phyloP scores from a whole-genome alignment of 768 basidiomycete species.

The Tylopilus felleus region DNA sequence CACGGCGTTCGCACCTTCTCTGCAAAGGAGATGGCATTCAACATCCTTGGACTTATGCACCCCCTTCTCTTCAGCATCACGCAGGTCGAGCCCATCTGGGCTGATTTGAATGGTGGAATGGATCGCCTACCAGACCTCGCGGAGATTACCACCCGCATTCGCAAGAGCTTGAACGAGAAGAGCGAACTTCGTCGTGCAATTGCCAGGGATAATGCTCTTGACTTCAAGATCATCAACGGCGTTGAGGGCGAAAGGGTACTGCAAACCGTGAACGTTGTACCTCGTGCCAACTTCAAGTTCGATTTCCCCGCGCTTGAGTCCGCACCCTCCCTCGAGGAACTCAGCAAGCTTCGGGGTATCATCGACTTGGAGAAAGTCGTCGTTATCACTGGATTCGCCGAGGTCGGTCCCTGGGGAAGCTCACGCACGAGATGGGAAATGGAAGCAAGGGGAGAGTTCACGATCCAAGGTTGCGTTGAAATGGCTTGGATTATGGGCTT shows the following conservation, averaged over 20 bases:
- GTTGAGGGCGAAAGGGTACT: slow-evolving; percentile 89
- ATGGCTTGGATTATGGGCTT: slow-evolving; percentile 99
- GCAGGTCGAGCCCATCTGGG: slow-evolving; percentile 99
- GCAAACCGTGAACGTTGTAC: slow-evolving; percentile 88
- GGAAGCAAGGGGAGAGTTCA: slow-evolving; percentile 96
- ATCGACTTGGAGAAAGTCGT: slow-evolving; percentile 95
- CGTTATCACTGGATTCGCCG: slow-evolving; percentile 95
- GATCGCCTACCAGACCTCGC: slow-evolving; percentile 94
- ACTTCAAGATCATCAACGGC: slow-evolving; percentile 89
- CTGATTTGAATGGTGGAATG: slow-evolving; percentile 98
- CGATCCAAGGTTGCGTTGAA: slow-evolving; percentile 97
- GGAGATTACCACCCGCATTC: slow-evolving; percentile 86
- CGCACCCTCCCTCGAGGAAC: slow-evolving; percentile 62
- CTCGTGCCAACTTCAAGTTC: slow-evolving; percentile 97
- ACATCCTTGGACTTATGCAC: slow-evolving; percentile 98
- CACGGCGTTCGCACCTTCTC: slow-evolving; percentile 97
- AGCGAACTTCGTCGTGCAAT: slow-evolving; percentile 92
- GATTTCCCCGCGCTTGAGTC: slow-evolving; percentile 88
- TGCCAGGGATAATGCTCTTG: slow-evolving; percentile 90
- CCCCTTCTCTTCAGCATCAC: slow-evolving; percentile 98
- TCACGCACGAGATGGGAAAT: slow-evolving; percentile 99
- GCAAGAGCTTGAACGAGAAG: slow-evolving; percentile 75
- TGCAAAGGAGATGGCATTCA: slow-evolving; percentile 99
- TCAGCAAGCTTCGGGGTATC: slow-evolving; percentile 78
- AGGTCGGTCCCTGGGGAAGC: slow-evolving; percentile 98